Base-by-base conservation (phyloP, 2,329 filamentous ascomycete genomes). In the Colletotrichum orbiculare region DNA sequence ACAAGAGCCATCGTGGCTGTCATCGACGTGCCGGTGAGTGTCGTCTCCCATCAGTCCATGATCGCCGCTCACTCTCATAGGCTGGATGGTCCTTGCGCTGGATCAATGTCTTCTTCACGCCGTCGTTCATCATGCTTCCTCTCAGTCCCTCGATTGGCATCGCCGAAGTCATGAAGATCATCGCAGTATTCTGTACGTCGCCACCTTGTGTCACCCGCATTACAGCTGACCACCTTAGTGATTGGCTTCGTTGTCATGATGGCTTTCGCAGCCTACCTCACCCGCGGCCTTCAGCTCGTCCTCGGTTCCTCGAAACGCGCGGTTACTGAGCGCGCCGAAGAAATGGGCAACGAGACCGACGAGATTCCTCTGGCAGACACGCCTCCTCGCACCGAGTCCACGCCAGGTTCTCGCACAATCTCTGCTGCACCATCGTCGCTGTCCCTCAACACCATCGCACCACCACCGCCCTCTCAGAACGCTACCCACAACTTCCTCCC, bases 21-120 rank as follows among this genome's bases (percentile, higher is more conserved):
- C 0, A 79, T 89, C 59, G 84, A 89, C 60, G 73, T 88, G 12
- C 83, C 85, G 43, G 85, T 87, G 75, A 71, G 77, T 2, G 9
- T 13, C 33, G 54, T 4, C 6, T 46, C 33, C 1, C 33, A 4
- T 6, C 17, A 34, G 12, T 5, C 1, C 47, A 0, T 1, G 7
- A 3, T 12, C 10, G 9, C 7, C 3, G 0, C 56, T 73, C 37
- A 69, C 43, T 53, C 12, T 6, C 8, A n/a, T 25, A 87, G 84
- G 83, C 83, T 49, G 82, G 83, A 8, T 89, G 85, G 81, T 81
- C 84, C 6, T 76, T 88, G 34, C 80, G 82, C 47, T 88, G 85
- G 79, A 87, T 89, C 69, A 86, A 83, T 61, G 75, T 88, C 54
- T 82, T 87, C 68, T 88, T 89, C 69, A 86, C 83, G 3, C 86